Evolutionary conservation across 2,329 filamentous ascomycete genomes (phyloP).

Genomic region (Alternaria triticimaculans): DNA sequence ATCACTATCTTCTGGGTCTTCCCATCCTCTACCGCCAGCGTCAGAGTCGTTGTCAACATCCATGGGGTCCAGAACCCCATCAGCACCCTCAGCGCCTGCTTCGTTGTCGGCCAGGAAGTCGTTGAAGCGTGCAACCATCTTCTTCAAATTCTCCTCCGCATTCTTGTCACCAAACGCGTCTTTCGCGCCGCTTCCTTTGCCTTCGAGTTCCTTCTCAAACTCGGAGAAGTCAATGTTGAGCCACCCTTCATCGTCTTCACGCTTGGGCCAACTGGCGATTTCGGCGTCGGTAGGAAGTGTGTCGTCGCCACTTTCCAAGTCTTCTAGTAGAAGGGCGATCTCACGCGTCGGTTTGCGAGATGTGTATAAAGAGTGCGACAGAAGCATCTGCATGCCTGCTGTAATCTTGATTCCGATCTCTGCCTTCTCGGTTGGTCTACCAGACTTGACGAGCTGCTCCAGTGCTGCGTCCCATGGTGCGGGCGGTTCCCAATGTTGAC

Average conservation of each 20-base stretch:
- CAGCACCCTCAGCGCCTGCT: conserved; percentile 79
- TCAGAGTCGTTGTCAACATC: conserved; percentile 67
- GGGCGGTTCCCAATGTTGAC: conserved; percentile 76
- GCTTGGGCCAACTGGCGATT: conserved; percentile 72
- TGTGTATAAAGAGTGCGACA: conserved; percentile 69
- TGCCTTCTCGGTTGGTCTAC: conserved; percentile 48
- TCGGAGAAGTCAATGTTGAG: conserved; percentile 90
- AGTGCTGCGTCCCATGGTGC: conserved; percentile 61
- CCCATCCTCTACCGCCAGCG: conserved; percentile 53
- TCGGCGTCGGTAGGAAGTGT: conserved; percentile 73
- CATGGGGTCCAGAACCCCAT: conserved; percentile 69
- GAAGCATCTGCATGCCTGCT: conserved; percentile 89
- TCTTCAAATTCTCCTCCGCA: conserved; percentile 78
- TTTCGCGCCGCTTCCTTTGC: conserved; percentile 42
- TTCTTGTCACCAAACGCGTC: conserved; percentile 66
- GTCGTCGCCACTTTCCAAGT: conserved; percentile 75
- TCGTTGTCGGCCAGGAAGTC: conserved; percentile 86
- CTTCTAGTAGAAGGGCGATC: conserved; percentile 76
- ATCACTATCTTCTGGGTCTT: conserved; percentile 52
- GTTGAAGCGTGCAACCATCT: conserved; percentile 94
- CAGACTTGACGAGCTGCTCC: conserved; percentile 35
- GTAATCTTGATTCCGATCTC: conserved; percentile 89
- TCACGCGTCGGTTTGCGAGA: conserved; percentile 75
- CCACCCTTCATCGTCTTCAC: conserved; percentile 88
- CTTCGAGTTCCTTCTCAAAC: conserved; percentile 79